These are phyloP conservation scores for Globisporangium mamillatum DNA, from an alignment of 352 stramenopile genomes.

Conservation along the genomic window DNA sequence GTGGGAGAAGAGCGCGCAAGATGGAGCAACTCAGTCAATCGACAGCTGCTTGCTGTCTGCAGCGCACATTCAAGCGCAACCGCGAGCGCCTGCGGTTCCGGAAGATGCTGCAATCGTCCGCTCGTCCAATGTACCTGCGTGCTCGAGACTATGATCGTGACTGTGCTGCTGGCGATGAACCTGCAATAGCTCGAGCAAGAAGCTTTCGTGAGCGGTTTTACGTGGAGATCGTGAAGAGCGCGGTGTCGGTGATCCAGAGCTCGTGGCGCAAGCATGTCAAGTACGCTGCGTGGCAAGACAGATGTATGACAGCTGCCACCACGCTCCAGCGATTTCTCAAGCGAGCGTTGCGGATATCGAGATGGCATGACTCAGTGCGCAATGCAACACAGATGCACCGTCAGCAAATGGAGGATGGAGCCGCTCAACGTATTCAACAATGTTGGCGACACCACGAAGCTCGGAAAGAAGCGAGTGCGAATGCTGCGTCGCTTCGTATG, in stretches of 20 bases:
- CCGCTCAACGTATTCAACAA: constrained; percentile 15
- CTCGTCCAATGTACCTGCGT: constrained; percentile 49
- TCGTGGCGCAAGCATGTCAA: constrained; percentile 40
- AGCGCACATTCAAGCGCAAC: constrained; percentile 40
- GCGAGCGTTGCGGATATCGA: neutral
- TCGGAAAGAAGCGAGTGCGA: constrained; percentile 9
- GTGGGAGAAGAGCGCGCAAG: constrained; percentile 24
- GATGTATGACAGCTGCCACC: neutral
- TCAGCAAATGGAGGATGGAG: neutral
- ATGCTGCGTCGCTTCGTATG: constrained; percentile 2
- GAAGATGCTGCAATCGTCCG: constrained; percentile 28
- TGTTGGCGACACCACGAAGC: constrained; percentile 9
- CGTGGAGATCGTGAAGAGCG: constrained; percentile 42
- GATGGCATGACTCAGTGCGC: constrained; percentile 14
- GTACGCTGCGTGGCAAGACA: constrained; percentile 15
- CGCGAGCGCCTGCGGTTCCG: constrained; percentile 29
- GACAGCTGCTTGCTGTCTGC: constrained; percentile 48
- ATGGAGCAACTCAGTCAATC: constrained; percentile 24
- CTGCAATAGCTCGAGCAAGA: neutral
- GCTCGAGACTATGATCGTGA: constrained; percentile 18
- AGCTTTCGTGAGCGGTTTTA: constrained; percentile 33
- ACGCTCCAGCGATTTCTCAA: constrained; percentile 16
- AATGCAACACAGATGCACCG: neutral
- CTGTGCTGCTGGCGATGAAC: neutral
- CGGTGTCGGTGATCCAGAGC: constrained; percentile 40